These are phyloP conservation scores for Malassezia sympodialis DNA, from an alignment of 1,284 basidiomycete genomes.

Conservation along the genomic window DNA sequence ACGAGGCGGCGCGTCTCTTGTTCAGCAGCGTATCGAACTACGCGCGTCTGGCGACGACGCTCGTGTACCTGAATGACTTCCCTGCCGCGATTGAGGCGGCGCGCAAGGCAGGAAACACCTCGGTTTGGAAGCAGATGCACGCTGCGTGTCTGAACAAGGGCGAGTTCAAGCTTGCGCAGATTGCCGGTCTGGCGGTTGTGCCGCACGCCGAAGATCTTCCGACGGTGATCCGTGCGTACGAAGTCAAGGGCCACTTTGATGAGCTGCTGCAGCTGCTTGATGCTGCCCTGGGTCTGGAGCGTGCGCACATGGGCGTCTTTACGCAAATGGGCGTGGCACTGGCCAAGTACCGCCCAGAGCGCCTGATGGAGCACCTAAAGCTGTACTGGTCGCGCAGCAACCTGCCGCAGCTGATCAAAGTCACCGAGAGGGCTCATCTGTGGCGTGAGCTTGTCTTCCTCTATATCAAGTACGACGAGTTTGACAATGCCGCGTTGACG, in stretches of 20 bases:
- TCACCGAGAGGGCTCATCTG: conserved; percentile 87
- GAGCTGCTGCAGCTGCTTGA: conserved; percentile 84
- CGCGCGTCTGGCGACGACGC: conserved; percentile 91
- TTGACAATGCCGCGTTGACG: conserved; percentile 85
- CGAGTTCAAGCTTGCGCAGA: conserved; percentile 95
- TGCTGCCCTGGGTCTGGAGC: conserved; percentile 80
- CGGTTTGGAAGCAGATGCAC: conserved; percentile 99
- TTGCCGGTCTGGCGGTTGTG: conserved; percentile 52
- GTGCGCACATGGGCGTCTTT: conserved; percentile 77
- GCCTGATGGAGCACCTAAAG: conserved; percentile 98
- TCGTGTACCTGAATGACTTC: conserved; percentile 97
- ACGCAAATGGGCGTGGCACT: conserved; percentile 89
- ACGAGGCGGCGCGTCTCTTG: conserved; percentile 88
- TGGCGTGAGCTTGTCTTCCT: conserved; percentile 98
- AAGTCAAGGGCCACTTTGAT: conserved; percentile 84
- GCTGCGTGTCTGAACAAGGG: conserved; percentile 93
- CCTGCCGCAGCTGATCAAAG: conserved; percentile 88
- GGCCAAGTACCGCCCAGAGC: conserved; percentile 91
- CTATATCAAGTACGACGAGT: conserved; percentile 95
- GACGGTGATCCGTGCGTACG: conserved; percentile 72
- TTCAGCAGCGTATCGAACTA: conserved; percentile 97
- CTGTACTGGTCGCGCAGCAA: conserved; percentile 95
- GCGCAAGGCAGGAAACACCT: conserved; percentile 94
- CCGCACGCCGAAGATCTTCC: conserved; percentile 71
- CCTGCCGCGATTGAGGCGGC: conserved; percentile 97